phyloP scores from a whole-genome alignment of 495 filamentous ascomycete species.

The Podospora pseudocomata region DNA sequence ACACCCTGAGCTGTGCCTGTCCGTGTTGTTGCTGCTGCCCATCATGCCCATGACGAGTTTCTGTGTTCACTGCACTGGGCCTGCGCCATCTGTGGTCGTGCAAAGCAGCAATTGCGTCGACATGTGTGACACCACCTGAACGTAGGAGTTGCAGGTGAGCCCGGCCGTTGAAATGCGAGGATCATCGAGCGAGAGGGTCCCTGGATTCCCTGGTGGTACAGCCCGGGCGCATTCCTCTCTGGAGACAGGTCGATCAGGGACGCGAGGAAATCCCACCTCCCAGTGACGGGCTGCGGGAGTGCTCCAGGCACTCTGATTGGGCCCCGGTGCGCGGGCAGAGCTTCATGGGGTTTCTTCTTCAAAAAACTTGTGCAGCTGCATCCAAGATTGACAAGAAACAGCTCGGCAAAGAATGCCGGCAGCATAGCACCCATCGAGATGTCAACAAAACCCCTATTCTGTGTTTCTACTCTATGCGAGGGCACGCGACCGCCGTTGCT shows the following conservation, averaged over 20 bases:
- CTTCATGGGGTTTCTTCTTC: background rate
- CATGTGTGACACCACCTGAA: background rate
- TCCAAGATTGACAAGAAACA: background rate
- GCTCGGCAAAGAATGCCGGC: background rate
- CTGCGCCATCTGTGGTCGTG: conserved; percentile 4
- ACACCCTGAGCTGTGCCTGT: no score
- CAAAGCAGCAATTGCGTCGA: background rate
- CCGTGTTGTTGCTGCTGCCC: background rate
- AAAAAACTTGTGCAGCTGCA: background rate
- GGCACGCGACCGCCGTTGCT: no score
- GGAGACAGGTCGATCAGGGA: conserved; percentile 12
- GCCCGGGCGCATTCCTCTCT: background rate
- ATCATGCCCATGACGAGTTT: background rate
- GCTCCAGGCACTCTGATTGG: conserved; percentile 7
- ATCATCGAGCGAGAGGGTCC: background rate
- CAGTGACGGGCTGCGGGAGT: background rate
- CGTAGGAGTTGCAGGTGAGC: background rate
- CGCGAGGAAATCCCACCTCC: background rate
- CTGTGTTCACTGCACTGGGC: background rate
- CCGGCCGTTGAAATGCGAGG: background rate
- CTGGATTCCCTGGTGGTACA: background rate
- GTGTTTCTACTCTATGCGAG: no score
- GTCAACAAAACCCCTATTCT: background rate
- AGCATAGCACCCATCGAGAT: background rate
- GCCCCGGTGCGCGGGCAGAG: background rate